phyloP scores from a whole-genome alignment of 148 eudicot genomes.

The Chenopodium berlandieri region DNA sequence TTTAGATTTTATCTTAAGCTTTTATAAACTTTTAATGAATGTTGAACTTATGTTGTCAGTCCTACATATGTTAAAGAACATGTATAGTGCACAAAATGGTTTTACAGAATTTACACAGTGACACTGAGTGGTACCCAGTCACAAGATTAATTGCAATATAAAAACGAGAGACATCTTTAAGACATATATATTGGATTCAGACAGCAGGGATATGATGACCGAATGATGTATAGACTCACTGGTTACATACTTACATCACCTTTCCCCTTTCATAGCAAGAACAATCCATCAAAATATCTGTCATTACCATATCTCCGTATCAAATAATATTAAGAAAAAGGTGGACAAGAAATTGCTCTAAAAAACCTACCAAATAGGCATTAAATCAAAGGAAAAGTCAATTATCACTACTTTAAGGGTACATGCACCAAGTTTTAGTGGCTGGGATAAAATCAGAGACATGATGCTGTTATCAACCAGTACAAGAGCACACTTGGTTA shows the following conservation, averaged over 20 bases:
- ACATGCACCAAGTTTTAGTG: conserved; percentile 98
- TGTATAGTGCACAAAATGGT: not conserved
- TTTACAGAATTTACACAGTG: not conserved
- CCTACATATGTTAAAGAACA: not conserved
- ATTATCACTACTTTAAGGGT: not conserved
- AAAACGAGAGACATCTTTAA: not conserved
- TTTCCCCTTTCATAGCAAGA: conserved; percentile 92
- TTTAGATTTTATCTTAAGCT: too few species aligned
- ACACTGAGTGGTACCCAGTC: not conserved
- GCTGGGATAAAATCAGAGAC: conserved; percentile 92
- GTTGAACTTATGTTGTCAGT: too few species aligned
- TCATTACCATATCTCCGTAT: conserved; percentile 7
- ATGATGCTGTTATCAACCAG: conserved; percentile 98
- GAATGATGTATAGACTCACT: not conserved
- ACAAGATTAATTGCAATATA: not conserved
- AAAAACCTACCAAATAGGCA: not conserved
- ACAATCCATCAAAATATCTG: conserved; percentile 99
- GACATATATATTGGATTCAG: not conserved
- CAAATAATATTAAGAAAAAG: not conserved
- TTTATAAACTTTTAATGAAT: too few species aligned
- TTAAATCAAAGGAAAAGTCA: not conserved
- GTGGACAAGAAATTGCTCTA: conserved; percentile 11
- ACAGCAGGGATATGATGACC: not conserved
- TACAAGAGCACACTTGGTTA: conserved; percentile 50
- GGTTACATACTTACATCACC: conserved; percentile 36